phyloP scores from a whole-genome alignment of 2,329 filamentous ascomycete species.

The Lachnum nothofagi region DNA sequence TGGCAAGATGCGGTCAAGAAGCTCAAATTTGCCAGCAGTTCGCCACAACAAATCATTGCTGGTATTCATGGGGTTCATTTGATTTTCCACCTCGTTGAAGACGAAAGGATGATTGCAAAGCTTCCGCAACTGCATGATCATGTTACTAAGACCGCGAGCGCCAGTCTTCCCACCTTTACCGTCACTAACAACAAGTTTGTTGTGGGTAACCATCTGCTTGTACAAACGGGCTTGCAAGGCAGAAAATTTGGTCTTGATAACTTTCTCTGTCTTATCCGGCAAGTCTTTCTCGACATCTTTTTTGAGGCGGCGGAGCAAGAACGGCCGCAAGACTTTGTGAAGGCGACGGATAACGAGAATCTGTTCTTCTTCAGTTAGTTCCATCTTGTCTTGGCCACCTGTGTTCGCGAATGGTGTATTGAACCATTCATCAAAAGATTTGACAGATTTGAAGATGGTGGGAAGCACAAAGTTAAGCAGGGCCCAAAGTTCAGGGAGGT shows the following conservation, averaged over 20 bases:
- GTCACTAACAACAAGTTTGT: constrained; percentile 89
- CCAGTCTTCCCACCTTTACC: constrained; percentile 93
- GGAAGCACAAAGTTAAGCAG: constrained; percentile 97
- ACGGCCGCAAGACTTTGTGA: constrained; percentile 94
- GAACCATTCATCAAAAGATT: constrained; percentile 99
- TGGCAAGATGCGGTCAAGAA: constrained; percentile 84
- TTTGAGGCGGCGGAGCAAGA: constrained; percentile 96
- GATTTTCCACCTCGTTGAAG: constrained; percentile 94
- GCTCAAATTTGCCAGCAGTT: constrained; percentile 93
- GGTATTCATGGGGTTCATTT: constrained; percentile 84
- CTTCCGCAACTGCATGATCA: constrained; percentile 99
- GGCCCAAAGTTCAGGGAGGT: constrained; percentile 91
- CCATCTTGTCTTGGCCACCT: constrained; percentile 96
- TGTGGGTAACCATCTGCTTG: constrained; percentile 95
- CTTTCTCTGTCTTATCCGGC: constrained; percentile 97
- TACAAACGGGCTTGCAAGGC: constrained; percentile 88
- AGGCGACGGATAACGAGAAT: constrained; percentile 95
- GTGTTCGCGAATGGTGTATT: constrained; percentile 99
- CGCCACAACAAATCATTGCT: constrained; percentile 95
- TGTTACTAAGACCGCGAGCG: constrained; percentile 93
- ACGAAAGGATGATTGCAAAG: constrained; percentile 99
- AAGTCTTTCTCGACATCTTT: constrained; percentile 99
- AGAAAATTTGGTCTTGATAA: constrained; percentile 99
- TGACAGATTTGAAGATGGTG: constrained; percentile 98
- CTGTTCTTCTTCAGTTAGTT: constrained; percentile 98